phyloP scores from a whole-genome alignment of 129 eudicot genomes.

The Smallanthus sonchifolius region DNA sequence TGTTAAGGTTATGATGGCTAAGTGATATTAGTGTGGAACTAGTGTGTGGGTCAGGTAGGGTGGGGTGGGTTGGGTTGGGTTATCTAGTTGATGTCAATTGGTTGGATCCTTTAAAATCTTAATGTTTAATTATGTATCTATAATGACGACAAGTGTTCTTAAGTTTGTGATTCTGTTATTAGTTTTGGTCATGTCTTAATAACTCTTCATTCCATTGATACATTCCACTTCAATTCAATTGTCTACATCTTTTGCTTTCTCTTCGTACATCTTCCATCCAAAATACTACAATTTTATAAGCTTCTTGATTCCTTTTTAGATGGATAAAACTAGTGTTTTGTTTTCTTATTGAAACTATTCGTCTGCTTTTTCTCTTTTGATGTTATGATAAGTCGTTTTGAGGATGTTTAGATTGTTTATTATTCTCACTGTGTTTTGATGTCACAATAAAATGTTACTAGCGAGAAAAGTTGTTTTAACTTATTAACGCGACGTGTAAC shows the following conservation, averaged over 20 bases:
- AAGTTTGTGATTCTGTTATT: conserved; percentile 22
- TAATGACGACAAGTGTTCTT: conserved; percentile 20
- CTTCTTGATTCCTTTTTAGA: background rate
- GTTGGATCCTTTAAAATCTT: conserved; percentile 26
- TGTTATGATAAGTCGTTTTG: too few relatives aligned
- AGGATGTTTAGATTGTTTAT: too few relatives aligned
- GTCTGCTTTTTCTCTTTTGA: too few relatives aligned
- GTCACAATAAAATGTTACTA: too few relatives aligned
- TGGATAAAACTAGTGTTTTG: background rate
- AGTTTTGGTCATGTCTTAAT: conserved; percentile 9
- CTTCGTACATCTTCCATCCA: background rate
- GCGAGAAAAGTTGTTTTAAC: too few relatives aligned
- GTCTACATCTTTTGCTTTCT: background rate
- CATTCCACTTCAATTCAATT: too few relatives aligned
- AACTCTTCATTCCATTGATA: background rate
- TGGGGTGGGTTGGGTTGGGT: background rate
- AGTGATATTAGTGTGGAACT: conserved; percentile 18
- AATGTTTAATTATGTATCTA: conserved; percentile 38
- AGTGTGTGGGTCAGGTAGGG: background rate
- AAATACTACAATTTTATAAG: background rate
- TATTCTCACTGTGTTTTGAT: too few relatives aligned
- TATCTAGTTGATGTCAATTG: conserved; percentile 24
- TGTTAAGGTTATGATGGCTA: conserved; percentile 46
- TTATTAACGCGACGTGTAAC: too few relatives aligned
- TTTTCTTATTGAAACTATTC: background rate